These are phyloP conservation scores for Aspergillus melleus DNA, from an alignment of 2,329 filamentous ascomycete species.

Conservation along the genomic window DNA sequence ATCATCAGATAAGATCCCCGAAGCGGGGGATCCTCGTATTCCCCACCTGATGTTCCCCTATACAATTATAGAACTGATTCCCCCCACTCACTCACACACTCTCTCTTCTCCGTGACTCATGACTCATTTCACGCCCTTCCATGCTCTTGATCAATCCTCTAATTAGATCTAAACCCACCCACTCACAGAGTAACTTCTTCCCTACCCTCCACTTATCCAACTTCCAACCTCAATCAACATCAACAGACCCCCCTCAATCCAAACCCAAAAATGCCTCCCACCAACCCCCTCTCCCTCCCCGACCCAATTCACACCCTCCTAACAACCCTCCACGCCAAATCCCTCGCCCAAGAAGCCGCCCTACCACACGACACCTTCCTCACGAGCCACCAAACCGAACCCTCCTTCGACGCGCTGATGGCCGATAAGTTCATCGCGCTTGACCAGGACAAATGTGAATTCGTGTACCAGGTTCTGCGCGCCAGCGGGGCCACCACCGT, in stretches of 20 bases:
- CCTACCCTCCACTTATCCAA: too few relatives aligned
- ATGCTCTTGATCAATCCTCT: too few relatives aligned
- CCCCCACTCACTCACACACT: too few relatives aligned
- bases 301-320: background rate
- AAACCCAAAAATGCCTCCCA: background rate
- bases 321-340: background rate
- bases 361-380: background rate
- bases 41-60: too few relatives aligned
- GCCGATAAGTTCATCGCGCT: constrained; percentile 37
- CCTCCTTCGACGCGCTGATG: background rate
- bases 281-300: constrained; percentile 1
- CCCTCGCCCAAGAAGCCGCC: constrained; percentile 3
- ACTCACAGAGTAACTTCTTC: background rate
- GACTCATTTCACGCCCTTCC: too few relatives aligned
- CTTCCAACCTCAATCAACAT: too few relatives aligned
- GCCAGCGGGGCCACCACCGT: constrained; percentile 36
- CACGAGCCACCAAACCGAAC: background rate
- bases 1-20: background rate
- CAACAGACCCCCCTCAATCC: background rate
- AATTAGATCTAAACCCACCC: too few relatives aligned
- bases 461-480: constrained; percentile 36
- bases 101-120: too few relatives aligned
- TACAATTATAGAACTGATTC: too few relatives aligned
- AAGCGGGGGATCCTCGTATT: too few relatives aligned
- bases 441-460: constrained; percentile 41